Evolutionary conservation across 805 yeast genomes (phyloP), one percentile per base, ranked within the genome.

Genomic region (Yamadazyma akitaensis): DNA sequence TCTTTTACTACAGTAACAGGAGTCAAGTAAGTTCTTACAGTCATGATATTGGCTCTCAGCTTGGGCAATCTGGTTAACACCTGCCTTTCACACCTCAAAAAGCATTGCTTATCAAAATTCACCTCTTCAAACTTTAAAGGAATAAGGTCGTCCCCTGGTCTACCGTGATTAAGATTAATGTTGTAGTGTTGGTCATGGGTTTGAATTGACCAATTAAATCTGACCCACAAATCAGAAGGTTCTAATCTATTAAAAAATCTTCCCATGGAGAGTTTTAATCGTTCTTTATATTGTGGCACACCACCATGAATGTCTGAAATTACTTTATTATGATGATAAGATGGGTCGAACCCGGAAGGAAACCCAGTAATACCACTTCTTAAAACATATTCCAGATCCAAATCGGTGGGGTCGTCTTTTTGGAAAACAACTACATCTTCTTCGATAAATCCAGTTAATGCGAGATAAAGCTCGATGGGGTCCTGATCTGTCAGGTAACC

Each of bases 321-420:
- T 2, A 84, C 81, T 53, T 70, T 63, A 55, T 81, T 68, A 51
- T 78, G 71, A 51, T 78, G 75, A 9, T 59, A 64, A 4, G 72
- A 62, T 4, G 92, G 91, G 56, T 81, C 80, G 62, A 86, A 86
- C 1, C 92, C 92, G 1, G 84, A 80, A 1, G 92, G 88, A 54
- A 83, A 84, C 7, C 82, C 80, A 19, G 82, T 75, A 3, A 76
- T 65, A 7, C 81, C 79, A 0, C 81, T 82, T 43, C 83, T 68
- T 37, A 82, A 60, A 24, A 75, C 67, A 58, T 84, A 85, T 54
- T 84, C 90, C 46, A 77, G 79, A 14, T 73, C 72, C 31, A 61
- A 62, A 21, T 64, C 63, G 2, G 40, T 32, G 0, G 71, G 71
- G 32, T 67, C 51, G 26, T 70, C 72, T 45, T 73, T 73, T 6